phyloP scores from a whole-genome alignment of 148 eudicot genomes.

The Cornus kousa region DNA sequence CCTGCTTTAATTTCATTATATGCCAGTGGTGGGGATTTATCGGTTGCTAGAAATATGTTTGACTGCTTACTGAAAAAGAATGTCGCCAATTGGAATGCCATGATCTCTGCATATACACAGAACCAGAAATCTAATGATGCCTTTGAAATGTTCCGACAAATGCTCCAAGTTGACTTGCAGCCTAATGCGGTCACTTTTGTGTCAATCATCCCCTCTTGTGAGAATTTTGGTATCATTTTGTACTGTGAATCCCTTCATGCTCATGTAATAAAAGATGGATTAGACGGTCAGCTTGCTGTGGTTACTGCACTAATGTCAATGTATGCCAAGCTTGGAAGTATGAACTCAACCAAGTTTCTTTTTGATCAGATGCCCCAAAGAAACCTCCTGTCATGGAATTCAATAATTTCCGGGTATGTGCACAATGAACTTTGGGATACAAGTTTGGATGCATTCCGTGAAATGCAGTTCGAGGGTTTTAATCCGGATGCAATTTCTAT shows the following conservation, averaged over 20 bases:
- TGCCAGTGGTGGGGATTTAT: slow-evolving; percentile 41
- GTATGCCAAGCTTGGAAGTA: slow-evolving; percentile 57
- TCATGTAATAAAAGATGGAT: slow-evolving; percentile 42
- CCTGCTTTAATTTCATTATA: slow-evolving; percentile 68
- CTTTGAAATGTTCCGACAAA: slow-evolving; percentile 34
- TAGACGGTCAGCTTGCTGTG: slow-evolving; percentile 42
- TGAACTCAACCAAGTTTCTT: slow-evolving; percentile 41
- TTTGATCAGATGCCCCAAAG: slow-evolving; percentile 35
- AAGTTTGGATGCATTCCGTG: slow-evolving; percentile 38
- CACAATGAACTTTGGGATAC: slow-evolving; percentile 32
- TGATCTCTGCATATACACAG: slow-evolving; percentile 50
- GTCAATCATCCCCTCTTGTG: slow-evolving; percentile 59
- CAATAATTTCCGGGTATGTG: slow-evolving; percentile 57
- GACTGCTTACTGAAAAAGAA: slow-evolving; percentile 30
- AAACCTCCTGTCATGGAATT: slow-evolving; percentile 59
- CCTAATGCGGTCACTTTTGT: slow-evolving; percentile 54
- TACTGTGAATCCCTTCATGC: slow-evolving; percentile 59
- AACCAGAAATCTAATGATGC: slow-evolving; percentile 37
- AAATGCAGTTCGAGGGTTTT: slow-evolving; percentile 52
- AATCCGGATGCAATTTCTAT: slow-evolving; percentile 48
- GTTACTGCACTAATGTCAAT: slow-evolving; percentile 56
- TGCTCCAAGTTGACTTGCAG: slow-evolving; percentile 33
- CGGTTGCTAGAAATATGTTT: slow-evolving; percentile 41
- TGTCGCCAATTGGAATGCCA: slow-evolving; percentile 52
- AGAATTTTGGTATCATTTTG: slow-evolving; percentile 26